Evolutionary conservation across 768 basidiomycete species (phyloP).

Genomic region (Pulveroboletus sp.): DNA sequence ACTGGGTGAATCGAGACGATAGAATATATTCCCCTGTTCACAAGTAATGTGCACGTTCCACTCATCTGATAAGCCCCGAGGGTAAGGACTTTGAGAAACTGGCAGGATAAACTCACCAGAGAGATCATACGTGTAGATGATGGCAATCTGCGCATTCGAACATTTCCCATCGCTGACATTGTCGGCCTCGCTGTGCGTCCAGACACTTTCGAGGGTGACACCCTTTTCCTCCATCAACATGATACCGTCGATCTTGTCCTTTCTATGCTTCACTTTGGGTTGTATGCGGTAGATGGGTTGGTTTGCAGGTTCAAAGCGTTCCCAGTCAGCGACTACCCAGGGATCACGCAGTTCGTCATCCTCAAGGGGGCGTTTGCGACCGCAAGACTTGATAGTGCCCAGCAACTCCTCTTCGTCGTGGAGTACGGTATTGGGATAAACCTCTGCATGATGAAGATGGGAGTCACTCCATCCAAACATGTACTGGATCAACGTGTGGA

Average conservation of each 20-base stretch:
- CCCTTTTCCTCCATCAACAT: slow-evolving; percentile 22
- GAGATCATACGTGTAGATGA: slow-evolving; percentile 26
- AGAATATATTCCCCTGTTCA: slow-evolving; percentile 11
- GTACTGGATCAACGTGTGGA: slow-evolving; percentile 28
- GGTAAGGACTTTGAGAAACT: neutral
- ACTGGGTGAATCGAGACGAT: slow-evolving; percentile 7
- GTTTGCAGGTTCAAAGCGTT: slow-evolving; percentile 10
- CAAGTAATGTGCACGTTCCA: slow-evolving; percentile 30
- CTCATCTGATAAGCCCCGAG: slow-evolving; percentile 10
- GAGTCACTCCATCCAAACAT: slow-evolving; percentile 31
- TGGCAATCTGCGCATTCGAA: slow-evolving; percentile 17
- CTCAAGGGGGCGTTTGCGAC: slow-evolving; percentile 17
- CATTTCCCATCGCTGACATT: slow-evolving; percentile 27
- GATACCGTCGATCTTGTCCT: slow-evolving; percentile 2
- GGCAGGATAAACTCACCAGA: slow-evolving; percentile 5
- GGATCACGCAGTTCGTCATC: slow-evolving; percentile 13
- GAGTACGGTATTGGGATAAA: slow-evolving; percentile 20
- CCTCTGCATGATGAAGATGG: slow-evolving; percentile 23
- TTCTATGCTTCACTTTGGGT: slow-evolving; percentile 7
- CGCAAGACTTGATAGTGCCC: slow-evolving; percentile 22
- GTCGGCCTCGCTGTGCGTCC: slow-evolving; percentile 15
- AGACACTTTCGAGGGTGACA: slow-evolving; percentile 24
- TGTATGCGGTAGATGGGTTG: slow-evolving; percentile 19
- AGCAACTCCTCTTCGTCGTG: slow-evolving; percentile 8
- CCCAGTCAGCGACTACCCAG: slow-evolving; percentile 10